A percentile compares a stretch with the other conserved stretches of the same genome.
phyloP scores from a whole-genome alignment of 1,139 yeast genomes.

The Diutina rugosa region DNA sequence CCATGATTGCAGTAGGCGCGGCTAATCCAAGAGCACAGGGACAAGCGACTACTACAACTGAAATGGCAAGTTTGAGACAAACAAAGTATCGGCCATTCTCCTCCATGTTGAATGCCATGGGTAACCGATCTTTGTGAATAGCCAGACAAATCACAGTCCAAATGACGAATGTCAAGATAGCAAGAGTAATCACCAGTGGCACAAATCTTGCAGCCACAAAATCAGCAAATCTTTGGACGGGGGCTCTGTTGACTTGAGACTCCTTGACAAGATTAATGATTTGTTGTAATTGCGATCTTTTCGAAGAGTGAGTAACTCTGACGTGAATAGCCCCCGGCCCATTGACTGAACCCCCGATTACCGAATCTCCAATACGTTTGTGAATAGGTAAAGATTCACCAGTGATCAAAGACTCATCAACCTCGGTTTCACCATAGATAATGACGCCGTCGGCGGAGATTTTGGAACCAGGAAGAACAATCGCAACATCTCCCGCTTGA shows the following conservation, averaged over 20 bases:
- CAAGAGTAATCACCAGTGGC: conserved; percentile 52
- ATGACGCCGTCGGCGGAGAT: conserved; percentile 88
- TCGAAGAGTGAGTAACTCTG: conserved; percentile 59
- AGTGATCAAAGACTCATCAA: conserved; percentile 80
- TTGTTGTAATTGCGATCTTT: conserved; percentile 75
- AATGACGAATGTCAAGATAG: conserved; percentile 49
- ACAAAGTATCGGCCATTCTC: conserved; percentile 49
- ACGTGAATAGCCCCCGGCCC: conserved; percentile 65
- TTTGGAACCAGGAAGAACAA: conserved; percentile 75
- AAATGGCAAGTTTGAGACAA: conserved; percentile 73
- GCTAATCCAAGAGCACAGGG: conserved; percentile 97
- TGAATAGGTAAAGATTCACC: conserved; percentile 77
- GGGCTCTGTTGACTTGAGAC: conserved; percentile 82
- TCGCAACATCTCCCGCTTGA: conserved; percentile 65
- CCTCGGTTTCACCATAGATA: conserved; percentile 63
- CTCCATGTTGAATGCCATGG: conserved; percentile 41
- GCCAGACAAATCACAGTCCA: conserved; percentile 42
- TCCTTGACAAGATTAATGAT: conserved; percentile 78
- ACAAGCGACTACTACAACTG: conserved; percentile 94
- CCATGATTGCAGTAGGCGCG: conserved; percentile 98
- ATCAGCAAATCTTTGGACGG: conserved; percentile 85
- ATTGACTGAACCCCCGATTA: conserved; percentile 88
- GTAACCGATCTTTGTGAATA: conserved; percentile 24
- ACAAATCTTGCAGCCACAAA: conserved; percentile 78
- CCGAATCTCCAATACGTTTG: conserved; percentile 45